Evolutionary conservation across 768 basidiomycete genomes (phyloP).

Genomic region (Termitomyces sp.): DNA sequence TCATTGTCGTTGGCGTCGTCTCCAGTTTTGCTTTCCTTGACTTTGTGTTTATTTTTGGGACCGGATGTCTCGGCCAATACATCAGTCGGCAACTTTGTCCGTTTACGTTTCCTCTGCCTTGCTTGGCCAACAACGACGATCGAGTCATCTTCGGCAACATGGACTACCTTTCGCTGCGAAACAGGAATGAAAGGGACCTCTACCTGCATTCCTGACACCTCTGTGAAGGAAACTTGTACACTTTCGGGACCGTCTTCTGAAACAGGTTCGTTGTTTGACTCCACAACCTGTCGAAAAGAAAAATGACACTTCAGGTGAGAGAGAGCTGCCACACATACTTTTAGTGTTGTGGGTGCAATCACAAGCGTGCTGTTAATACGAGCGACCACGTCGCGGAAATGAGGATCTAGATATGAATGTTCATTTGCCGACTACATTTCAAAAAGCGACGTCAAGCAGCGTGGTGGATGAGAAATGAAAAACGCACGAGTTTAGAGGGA

Average conservation of each 20-base stretch:
- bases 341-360: conserved; percentile 48
- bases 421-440: conserved; percentile 2
- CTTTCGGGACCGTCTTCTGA: conserved; percentile 9
- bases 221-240: conserved; percentile 15
- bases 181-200: conserved; percentile 80
- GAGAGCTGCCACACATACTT: conserved; percentile 21
- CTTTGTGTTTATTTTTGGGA: conserved; percentile 5
- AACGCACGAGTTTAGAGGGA: conserved; percentile 7
- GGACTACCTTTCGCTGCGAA: conserved; percentile 39
- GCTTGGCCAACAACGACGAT: conserved; percentile 70
- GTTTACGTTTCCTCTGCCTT: conserved; percentile 61
- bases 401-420: conserved; percentile 12
- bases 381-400: conserved; percentile 51
- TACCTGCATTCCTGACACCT: conserved; percentile 39
- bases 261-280: conserved; percentile 3
- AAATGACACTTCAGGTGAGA: background rate
- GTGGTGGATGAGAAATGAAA: background rate
- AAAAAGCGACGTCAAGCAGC: background rate
- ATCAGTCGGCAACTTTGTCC: conserved; percentile 26
- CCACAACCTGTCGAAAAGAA: background rate
- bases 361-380: conserved; percentile 64
- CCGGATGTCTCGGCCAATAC: conserved; percentile 15
- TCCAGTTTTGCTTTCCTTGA: conserved; percentile 17
- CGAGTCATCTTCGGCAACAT: conserved; percentile 42
- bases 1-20: conserved; percentile 24